Conservation (phyloP, 495 filamentous ascomycete species). For the Terfezia claveryi region DNA sequence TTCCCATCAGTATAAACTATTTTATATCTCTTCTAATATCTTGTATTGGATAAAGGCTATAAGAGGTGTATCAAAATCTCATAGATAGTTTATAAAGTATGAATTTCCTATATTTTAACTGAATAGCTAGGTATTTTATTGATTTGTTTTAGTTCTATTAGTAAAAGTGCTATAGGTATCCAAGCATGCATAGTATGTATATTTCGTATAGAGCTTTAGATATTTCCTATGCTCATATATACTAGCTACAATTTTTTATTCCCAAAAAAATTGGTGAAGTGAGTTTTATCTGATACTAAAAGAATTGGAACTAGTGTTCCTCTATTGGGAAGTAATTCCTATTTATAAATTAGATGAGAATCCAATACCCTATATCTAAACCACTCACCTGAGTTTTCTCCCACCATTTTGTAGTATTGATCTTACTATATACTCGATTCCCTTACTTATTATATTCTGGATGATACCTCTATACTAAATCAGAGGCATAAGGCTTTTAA, state of each 20-base stretch:
- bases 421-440: background rate
- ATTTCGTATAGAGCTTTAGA: background rate
- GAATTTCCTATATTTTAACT: background rate
- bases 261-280: conserved; percentile 6
- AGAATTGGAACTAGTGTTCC: conserved; percentile 2
- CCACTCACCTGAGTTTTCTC: too few species aligned
- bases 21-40: background rate
- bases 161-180: conserved; percentile 3
- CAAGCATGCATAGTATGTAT: background rate
- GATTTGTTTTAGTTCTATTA: background rate
- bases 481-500: background rate
- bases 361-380: too few species aligned
- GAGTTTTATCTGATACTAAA: conserved; percentile 2
- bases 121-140: too few species aligned
- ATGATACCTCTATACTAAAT: background rate
- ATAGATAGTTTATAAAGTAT: background rate
- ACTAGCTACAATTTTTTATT: conserved; percentile 7
- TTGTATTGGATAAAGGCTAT: background rate
- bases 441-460: background rate
- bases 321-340: too few species aligned
- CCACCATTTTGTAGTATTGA: background rate
- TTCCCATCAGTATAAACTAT: background rate
- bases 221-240: conserved; percentile 10
- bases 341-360: too few species aligned
- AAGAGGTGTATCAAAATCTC: background rate